These are phyloP conservation scores for Neurospora sp. DNA, from an alignment of 2,329 filamentous ascomycete species.

Conservation along the genomic window DNA sequence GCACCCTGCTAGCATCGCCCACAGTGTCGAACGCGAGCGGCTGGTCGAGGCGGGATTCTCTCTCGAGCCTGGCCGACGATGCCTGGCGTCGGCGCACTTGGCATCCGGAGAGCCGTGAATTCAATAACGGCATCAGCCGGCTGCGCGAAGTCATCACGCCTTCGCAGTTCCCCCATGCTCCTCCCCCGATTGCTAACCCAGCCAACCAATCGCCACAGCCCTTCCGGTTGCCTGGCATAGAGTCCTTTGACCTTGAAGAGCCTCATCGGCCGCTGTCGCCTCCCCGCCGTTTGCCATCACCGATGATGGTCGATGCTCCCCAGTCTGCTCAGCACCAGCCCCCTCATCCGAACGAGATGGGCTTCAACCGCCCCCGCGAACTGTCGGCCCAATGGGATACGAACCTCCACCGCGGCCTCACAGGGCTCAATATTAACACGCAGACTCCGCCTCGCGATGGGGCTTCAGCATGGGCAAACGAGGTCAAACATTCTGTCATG, in stretches of 20 bases:
- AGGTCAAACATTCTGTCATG: conserved; percentile 44
- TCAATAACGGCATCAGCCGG: conserved; percentile 45
- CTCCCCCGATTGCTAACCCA: conserved; percentile 33
- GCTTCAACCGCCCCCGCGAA: conserved; percentile 37
- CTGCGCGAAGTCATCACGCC: conserved; percentile 67
- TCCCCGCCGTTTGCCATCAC: conserved; percentile 55
- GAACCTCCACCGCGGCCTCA: conserved; percentile 55
- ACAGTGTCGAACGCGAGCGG: conserved; percentile 44
- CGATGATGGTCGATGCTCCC: conserved; percentile 61
- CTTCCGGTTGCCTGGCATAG: conserved; percentile 75
- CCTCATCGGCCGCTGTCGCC: conserved; percentile 54
- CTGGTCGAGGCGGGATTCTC: conserved; percentile 57
- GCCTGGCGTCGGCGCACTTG: conserved; percentile 79
- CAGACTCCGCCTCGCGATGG: conserved; percentile 36
- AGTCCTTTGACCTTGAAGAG: conserved; percentile 86
- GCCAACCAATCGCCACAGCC: conserved; percentile 43
- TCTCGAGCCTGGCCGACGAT: conserved; percentile 53
- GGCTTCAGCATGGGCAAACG: conserved; percentile 45
- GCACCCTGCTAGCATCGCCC: conserved; percentile 54
- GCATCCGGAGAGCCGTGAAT: conserved; percentile 69
- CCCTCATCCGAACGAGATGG: conserved; percentile 25
- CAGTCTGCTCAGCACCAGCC: conserved; percentile 19
- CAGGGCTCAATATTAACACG: conserved; percentile 51
- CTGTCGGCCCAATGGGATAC: conserved; percentile 51
- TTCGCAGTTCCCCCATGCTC: conserved; percentile 45